Conservation (phyloP, 2,329 filamentous ascomycete species). For the Ascochyta fabae region DNA sequence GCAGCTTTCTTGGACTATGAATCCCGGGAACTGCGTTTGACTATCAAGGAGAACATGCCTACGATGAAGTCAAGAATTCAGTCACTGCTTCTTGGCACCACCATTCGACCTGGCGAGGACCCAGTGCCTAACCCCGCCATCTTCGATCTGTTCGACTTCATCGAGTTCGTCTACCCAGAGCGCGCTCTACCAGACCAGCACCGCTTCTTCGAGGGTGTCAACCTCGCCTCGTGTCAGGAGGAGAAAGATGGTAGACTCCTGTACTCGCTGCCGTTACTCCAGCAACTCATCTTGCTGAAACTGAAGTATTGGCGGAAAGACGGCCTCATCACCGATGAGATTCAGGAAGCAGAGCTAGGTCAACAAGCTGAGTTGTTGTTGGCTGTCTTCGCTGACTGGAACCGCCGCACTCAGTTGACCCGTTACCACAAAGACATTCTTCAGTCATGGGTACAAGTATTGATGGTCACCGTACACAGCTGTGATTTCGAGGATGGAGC, state of each 20-base stretch:
- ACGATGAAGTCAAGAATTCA: constrained; percentile 55
- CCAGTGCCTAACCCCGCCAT: constrained; percentile 74
- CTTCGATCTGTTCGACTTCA: constrained; percentile 93
- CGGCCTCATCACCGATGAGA: constrained; percentile 48
- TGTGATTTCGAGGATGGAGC: constrained; percentile 78
- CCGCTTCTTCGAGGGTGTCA: constrained; percentile 68
- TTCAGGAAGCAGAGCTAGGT: constrained; percentile 25
- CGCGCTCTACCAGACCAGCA: constrained; percentile 60
- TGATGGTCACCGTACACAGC: constrained; percentile 81
- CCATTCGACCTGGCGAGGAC: constrained; percentile 70
- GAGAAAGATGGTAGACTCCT: constrained; percentile 64
- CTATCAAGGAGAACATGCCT: constrained; percentile 73
- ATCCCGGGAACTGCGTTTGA: constrained; percentile 80
- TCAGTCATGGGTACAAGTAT: constrained; percentile 81
- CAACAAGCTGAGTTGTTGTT: constrained; percentile 63
- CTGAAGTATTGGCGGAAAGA: constrained; percentile 65
- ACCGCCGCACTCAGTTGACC: constrained; percentile 66
- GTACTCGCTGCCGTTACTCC: constrained; percentile 74
- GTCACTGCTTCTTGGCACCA: constrained; percentile 76
- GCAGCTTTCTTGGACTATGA: constrained; percentile 84
- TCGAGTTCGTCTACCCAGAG: constrained; percentile 66
- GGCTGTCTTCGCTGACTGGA: constrained; percentile 67
- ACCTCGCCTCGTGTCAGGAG: constrained; percentile 68
- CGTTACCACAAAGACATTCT: constrained; percentile 70
- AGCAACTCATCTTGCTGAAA: constrained; percentile 75